Conservation (phyloP, 2,329 filamentous ascomycete genomes). For the Volutella citrinella region DNA sequence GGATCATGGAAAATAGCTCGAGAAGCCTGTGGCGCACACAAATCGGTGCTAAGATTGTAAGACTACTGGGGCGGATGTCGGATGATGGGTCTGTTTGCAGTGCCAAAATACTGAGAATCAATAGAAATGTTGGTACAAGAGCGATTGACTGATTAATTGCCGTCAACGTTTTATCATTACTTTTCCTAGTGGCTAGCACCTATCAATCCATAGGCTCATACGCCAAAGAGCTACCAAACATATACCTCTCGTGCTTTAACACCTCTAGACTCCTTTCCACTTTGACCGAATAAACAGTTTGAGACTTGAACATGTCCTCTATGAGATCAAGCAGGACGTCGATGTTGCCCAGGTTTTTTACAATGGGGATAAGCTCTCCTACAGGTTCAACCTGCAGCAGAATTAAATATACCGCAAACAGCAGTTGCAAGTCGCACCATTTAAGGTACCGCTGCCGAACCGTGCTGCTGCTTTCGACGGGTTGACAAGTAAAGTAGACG, state of each 20-base stretch:
- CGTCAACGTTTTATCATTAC: too few relatives aligned
- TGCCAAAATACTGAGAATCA: too few relatives aligned
- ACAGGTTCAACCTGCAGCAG: background rate
- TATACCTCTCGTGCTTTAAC: background rate
- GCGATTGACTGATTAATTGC: too few relatives aligned
- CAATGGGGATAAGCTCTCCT: background rate
- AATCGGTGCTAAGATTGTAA: too few relatives aligned
- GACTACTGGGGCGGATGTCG: too few relatives aligned
- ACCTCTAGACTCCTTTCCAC: background rate
- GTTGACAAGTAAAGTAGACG: background rate
- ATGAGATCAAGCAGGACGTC: background rate
- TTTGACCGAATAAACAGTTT: background rate
- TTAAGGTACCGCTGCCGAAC: background rate
- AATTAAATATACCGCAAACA: background rate
- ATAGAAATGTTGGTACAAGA: too few relatives aligned
- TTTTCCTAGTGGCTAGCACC: too few relatives aligned
- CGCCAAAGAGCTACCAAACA: too few relatives aligned
- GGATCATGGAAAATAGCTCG: too few relatives aligned
- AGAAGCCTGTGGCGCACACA: too few relatives aligned
- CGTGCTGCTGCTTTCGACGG: background rate
- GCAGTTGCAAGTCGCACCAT: background rate
- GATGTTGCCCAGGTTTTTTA: background rate
- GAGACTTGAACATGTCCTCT: background rate
- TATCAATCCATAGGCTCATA: too few relatives aligned
- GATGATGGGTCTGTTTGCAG: too few relatives aligned